Evolutionary conservation across 495 filamentous ascomycete genomes (phyloP), one percentile per base, ranked within the genome.

Genomic region (Podospora tetraspora): DNA sequence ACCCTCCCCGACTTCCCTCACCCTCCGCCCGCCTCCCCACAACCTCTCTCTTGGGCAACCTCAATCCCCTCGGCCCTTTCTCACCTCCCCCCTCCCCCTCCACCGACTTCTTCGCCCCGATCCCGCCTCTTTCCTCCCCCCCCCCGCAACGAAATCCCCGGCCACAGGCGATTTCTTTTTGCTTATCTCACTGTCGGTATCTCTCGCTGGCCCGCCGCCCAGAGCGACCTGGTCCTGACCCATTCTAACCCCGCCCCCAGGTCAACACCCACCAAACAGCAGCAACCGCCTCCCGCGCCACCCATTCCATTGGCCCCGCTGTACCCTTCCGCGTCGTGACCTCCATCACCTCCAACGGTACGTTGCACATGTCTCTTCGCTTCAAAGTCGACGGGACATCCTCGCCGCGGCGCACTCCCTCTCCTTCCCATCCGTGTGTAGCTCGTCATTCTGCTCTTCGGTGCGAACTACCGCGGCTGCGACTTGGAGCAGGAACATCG

Each of bases 321-420:
- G 43, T n/a, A 19, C 43, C 43, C 52, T 65, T 63, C 22, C 62
- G 23, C 66, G 34, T 73, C 71, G 64, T 70, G 70, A 68, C 70
- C 63, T 66, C 68, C 67, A 61, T 37, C 68, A 68, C 27, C 71
- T 70, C 69, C 68, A 74, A 74, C 66, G 75, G 71, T 75, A 75
- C 77, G 69, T 75, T 75, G 73, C 73, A 76, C 71, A 67, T 71
- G 66, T 68, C 62, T 72, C 70, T 72, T 59, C 69, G 61, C 43
- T 52, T 52, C 43, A 64, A 32, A 52, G 67, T 64, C 64, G 60
- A 52, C 67, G 57, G 58, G 69, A 63, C 34, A 62, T 25, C 64
- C 66, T 68, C 67, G 60, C 69, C 32, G 69, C 58, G 68, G 70
- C 70, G 68, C 73, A 68, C 72, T 68, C 57, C 73, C 69, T 69